phyloP scores from a whole-genome alignment of 805 yeast genomes.

The Wickerhamiella occidentalis region DNA sequence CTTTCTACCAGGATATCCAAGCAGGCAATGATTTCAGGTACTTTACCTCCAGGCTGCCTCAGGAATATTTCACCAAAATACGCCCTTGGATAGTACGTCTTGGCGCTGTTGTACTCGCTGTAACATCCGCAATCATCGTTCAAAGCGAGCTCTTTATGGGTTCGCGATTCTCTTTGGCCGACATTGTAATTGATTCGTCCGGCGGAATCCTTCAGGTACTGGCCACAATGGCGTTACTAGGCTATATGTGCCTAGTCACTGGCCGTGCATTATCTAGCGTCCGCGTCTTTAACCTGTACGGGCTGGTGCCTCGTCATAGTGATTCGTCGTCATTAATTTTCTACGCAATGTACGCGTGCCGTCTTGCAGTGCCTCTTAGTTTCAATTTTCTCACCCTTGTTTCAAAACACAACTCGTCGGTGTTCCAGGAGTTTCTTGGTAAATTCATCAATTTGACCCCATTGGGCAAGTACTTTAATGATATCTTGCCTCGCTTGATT shows the following conservation, averaged over 20 bases:
- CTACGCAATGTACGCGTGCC: slow-evolving; percentile 67
- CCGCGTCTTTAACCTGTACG: slow-evolving; percentile 63
- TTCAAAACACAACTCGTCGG: slow-evolving; percentile 35
- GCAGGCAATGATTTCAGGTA: slow-evolving; percentile 30
- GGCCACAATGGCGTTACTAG: slow-evolving; percentile 36
- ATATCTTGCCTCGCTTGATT: slow-evolving; percentile 62
- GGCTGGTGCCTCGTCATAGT: slow-evolving; percentile 55
- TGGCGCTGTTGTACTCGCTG: slow-evolving; percentile 33
- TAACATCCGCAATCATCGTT: slow-evolving; percentile 42
- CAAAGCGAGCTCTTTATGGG: slow-evolving; percentile 69
- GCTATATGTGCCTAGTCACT: slow-evolving; percentile 59
- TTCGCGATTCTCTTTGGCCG: slow-evolving; percentile 49
- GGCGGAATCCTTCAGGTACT: slow-evolving; percentile 33
- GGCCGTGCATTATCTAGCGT: slow-evolving; percentile 54
- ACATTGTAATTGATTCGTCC: slow-evolving; percentile 32
- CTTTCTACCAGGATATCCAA: slow-evolving; percentile 47
- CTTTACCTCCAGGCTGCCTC: slow-evolving; percentile 26
- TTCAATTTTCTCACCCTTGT: slow-evolving; percentile 65
- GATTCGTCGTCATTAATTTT: slow-evolving; percentile 67
- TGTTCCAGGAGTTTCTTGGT: slow-evolving; percentile 65
- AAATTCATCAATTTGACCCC: slow-evolving; percentile 63
- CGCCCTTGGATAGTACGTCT: slow-evolving; percentile 38
- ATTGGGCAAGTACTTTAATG: slow-evolving; percentile 57
- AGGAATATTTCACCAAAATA: slow-evolving; percentile 32
- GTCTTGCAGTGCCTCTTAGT: slow-evolving; percentile 70